Percentiles rank a stretch among this genome's conserved stretches.
phyloP scores from a whole-genome alignment of 2,329 filamentous ascomycete species.

The Beauveria rudraprayagi region DNA sequence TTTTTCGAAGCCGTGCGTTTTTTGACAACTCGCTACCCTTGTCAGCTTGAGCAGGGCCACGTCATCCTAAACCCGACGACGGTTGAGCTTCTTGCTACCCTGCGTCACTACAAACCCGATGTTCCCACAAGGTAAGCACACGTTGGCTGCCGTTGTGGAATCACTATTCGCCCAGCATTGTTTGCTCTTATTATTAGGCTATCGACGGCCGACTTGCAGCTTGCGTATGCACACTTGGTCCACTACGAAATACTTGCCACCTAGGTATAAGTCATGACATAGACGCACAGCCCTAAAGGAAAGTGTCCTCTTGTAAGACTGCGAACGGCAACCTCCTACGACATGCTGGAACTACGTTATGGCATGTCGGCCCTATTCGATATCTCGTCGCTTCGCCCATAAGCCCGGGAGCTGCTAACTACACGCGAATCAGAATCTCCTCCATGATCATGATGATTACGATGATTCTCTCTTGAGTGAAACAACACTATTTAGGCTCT shows the following conservation, averaged over 20 bases:
- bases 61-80: slow-evolving; percentile 5
- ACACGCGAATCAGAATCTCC: not conserved
- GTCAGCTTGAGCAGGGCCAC: not conserved
- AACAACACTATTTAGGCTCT: not conserved
- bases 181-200: not conserved
- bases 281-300: not conserved
- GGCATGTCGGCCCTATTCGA: not conserved
- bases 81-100: not conserved
- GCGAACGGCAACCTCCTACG: not conserved
- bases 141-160: not conserved
- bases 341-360: not conserved
- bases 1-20: not conserved
- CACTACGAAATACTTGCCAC: not conserved
- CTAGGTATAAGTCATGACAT: not conserved
- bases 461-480: too few species aligned
- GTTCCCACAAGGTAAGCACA: not conserved
- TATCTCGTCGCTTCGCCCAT: not conserved
- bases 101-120: not conserved
- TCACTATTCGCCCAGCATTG: not conserved
- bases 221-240: not conserved
- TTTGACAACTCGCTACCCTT: not conserved
- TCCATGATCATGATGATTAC: not conserved
- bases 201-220: not conserved
- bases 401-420: not conserved
- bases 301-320: not conserved